A percentile compares a stretch with the other conserved stretches of the same genome.
These are phyloP conservation scores for Neopestalotiopsis rosae DNA, from an alignment of 2,329 filamentous ascomycete genomes.

Conservation along the genomic window DNA sequence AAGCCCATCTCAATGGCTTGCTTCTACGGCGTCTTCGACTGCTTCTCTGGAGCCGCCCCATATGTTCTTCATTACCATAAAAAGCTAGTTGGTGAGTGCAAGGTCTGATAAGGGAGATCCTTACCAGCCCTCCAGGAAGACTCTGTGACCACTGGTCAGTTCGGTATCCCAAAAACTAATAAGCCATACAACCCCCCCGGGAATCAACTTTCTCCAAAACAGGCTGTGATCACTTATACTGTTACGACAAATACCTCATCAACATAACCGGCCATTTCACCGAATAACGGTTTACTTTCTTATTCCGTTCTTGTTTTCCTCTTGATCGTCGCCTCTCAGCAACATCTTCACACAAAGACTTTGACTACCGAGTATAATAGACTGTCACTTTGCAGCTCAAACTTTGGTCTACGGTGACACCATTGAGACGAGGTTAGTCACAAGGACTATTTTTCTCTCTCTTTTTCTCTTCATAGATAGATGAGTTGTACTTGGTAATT, in stretches of 20 bases:
- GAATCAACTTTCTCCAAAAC: neutral
- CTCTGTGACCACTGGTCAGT: constrained; percentile 4
- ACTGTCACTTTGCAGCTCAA: constrained; percentile 16
- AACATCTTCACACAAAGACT: neutral
- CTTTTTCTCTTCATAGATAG: neutral
- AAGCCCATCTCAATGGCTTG: constrained; percentile 21
- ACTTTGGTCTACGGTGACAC: neutral
- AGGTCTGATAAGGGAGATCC: constrained; percentile 12
- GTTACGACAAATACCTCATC: constrained; percentile 4
- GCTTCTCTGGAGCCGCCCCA: constrained; percentile 4
- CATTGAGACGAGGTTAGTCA: neutral
- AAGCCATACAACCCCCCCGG: constrained; percentile 16
- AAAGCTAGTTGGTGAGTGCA: constrained; percentile 11
- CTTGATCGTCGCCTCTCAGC: neutral
- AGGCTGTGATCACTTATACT: constrained; percentile 7
- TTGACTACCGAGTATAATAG: constrained; percentile 4
- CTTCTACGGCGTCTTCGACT: constrained; percentile 11
- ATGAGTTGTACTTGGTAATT: neutral
- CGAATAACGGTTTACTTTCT: neutral
- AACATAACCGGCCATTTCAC: neutral
- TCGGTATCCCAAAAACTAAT: constrained; percentile 13
- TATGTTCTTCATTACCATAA: constrained; percentile 16
- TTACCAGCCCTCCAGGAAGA: neutral
- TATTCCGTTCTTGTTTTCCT: neutral
- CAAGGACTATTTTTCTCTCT: constrained; percentile 31